Percentiles rank a stretch among this genome's conserved stretches.
Conservation (phyloP, 2,329 filamentous ascomycete genomes). For the Aspergillus viridinutans region DNA sequence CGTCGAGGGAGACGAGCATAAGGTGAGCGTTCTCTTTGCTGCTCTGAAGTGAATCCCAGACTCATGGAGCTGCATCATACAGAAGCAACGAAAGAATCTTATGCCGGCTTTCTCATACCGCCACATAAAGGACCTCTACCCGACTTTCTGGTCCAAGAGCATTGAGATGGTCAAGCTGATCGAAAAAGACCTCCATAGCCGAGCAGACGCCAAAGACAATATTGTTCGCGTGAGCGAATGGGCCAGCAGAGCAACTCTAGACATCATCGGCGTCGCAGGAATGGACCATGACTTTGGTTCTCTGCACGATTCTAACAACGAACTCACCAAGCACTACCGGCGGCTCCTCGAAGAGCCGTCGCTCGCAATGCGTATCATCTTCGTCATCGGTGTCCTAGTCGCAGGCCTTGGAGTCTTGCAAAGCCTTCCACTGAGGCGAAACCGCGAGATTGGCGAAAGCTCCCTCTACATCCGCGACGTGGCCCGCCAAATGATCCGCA, state of each 20-base stretch:
- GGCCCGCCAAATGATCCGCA: conserved; percentile 63
- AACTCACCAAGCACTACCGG: conserved; percentile 46
- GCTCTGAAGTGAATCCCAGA: too few species aligned
- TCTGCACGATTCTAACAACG: conserved; percentile 56
- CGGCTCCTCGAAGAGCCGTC: conserved; percentile 20
- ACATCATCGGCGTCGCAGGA: conserved; percentile 70
- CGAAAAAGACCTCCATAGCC: conserved; percentile 37
- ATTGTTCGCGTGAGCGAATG: conserved; percentile 58
- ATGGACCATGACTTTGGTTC: conserved; percentile 68
- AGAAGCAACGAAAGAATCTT: conserved; percentile 67
- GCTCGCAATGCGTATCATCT: conserved; percentile 43
- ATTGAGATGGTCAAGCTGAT: conserved; percentile 64
- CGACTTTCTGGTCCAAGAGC: conserved; percentile 76
- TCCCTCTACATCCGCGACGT: conserved; percentile 58
- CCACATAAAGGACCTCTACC: conserved; percentile 79
- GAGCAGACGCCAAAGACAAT: conserved; percentile 31
- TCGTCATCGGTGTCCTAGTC: conserved; percentile 57
- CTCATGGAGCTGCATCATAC: background rate
- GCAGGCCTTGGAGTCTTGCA: conserved; percentile 52
- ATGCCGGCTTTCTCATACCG: conserved; percentile 82
- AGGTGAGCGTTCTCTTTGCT: conserved; percentile 37
- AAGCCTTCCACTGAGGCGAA: conserved; percentile 65
- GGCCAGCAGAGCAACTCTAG: conserved; percentile 65
- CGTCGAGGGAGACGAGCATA: conserved; percentile 89
- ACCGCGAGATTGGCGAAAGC: conserved; percentile 58